Base-by-base conservation (phyloP, 768 basidiomycete species). In the Zangia roseola region DNA sequence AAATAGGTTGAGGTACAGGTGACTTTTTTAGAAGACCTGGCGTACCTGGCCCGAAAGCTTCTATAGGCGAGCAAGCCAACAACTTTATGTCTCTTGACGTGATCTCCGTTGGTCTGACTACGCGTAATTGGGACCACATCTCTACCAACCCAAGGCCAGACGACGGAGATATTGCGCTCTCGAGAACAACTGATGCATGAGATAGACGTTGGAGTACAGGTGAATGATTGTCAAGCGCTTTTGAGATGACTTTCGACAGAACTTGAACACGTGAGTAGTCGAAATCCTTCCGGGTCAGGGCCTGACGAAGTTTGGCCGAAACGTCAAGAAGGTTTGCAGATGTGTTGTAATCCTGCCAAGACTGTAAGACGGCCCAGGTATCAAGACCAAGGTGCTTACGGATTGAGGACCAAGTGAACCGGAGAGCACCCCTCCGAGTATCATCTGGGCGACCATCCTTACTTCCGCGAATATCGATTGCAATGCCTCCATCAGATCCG, bases 71-170 rank as follows among this genome's bases (percentile, higher is more conserved):
- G 23, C 53, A 35, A 17, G 49, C 56, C 21, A 68, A 38, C 17
- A 35, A 21, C 21, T n/a, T 53, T 19, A 70, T 38, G 9, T 63
- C 64, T 19, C 19, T 8, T 10, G 48, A 64, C 6, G 47, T 56
- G 10, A 56, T 42, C 25, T 55, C 58, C 38, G 39, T 49, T 33
- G 37, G 41, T 50, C 44, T 48, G 17, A 57, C 56, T 12, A 35
- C 33, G 10, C 60, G 74, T 46, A 84, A 65, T 6, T 62, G 64
- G 12, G 74, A 71, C 92, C 92, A 95, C 30, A 95, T 79, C 19
- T 83, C 74, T 17, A 78, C 69, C 63, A 94, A 70, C 20, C 86
- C 88, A 21, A 81, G 72, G 5, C 94, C 94, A n/a, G 81, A 77
- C 7, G 82, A 80, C 14, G 83, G 75, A 3, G 78, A 79, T 14